A percentile compares a stretch with the other conserved stretches of the same genome.
phyloP scores from a whole-genome alignment of 2,329 filamentous ascomycete species.

The Aureobasidium vineae region DNA sequence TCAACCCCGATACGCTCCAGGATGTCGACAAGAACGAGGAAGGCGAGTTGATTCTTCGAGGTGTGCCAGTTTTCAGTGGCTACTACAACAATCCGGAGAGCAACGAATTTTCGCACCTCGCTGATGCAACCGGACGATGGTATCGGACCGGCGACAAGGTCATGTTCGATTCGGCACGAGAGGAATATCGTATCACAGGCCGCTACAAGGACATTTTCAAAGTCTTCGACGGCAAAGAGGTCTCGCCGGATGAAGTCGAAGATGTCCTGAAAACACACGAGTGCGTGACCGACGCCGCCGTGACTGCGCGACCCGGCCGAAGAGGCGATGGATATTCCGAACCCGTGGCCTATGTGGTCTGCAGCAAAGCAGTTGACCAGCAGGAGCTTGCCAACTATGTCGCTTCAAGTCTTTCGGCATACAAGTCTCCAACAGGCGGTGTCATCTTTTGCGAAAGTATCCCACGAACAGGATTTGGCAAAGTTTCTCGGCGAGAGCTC shows the following conservation, averaged over 20 bases:
- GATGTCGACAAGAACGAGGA: neutral
- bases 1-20: neutral
- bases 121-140: neutral
- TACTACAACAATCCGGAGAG: neutral
- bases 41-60: neutral
- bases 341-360: neutral
- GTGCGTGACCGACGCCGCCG: neutral
- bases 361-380: neutral
- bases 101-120: neutral
- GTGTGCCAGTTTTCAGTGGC: neutral
- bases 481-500: neutral
- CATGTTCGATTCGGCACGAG: neutral
- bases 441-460: fast-evolving
- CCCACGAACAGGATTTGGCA: neutral
- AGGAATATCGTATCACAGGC: neutral
- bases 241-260: neutral
- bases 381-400: neutral
- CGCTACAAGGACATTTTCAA: neutral
- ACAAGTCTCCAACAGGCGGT: neutral
- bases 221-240: neutral
- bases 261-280: neutral
- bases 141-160: neutral
- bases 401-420: neutral
- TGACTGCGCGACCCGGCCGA: neutral
- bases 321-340: neutral